Conservation (phyloP, 225 moss, liverwort and hornwort genomes). For the Antitrichia curtipendula region DNA sequence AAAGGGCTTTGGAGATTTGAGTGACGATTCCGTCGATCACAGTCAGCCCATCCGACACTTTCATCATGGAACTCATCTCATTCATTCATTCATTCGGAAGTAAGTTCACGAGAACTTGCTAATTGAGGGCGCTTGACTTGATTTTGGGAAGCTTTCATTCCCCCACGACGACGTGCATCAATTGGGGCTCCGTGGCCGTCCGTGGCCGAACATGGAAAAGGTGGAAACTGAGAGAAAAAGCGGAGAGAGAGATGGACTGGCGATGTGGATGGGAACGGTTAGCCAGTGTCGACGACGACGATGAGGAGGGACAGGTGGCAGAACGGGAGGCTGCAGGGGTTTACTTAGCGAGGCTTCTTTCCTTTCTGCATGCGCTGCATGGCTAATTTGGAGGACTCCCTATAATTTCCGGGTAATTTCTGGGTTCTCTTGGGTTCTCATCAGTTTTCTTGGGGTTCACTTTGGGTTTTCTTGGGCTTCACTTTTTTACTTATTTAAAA, state of each 20-base stretch:
- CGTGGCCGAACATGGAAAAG: not conserved
- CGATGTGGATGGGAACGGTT: not conserved
- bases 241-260: not conserved
- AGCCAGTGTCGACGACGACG: not conserved
- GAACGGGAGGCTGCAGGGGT: not conserved
- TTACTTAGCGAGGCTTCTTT: too few species aligned
- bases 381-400: not conserved
- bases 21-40: not conserved
- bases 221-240: not conserved
- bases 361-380: not conserved
- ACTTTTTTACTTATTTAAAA: fast-evolving
- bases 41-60: too few species aligned
- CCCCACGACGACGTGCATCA: not conserved
- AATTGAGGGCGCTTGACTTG: not conserved
- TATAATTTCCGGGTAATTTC: not conserved
- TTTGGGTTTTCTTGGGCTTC: not conserved
- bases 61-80: not conserved
- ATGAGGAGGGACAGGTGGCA: not conserved
- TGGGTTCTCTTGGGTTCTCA: not conserved
- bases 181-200: not conserved
- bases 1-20: not conserved
- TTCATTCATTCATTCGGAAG: not conserved
- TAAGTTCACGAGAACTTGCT: not conserved
- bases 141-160: not conserved
- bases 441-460: too few species aligned